Base-by-base conservation (phyloP, 768 basidiomycete genomes). In the Hypholoma fasciculare region DNA sequence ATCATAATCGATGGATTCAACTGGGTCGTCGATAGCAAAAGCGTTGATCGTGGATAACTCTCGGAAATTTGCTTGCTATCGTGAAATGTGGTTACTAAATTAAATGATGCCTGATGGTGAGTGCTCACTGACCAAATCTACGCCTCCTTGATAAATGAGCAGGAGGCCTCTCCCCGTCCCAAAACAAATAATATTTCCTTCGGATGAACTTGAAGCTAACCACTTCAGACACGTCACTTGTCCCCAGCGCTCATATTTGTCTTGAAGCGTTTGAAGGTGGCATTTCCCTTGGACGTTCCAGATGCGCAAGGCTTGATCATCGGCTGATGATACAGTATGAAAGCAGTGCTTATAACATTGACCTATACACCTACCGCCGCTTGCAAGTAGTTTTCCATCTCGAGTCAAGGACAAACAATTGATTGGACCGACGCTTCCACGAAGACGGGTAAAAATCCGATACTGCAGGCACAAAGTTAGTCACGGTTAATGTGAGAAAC, bases 291-390 rank as follows among this genome's bases (percentile, higher is more conserved):
- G 12, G 19, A 59, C 13, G 13, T 54, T 52, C 58, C 58, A 59
- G n/a, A 59, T 49, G 12, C 38, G 52, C 5, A 59, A 7, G 4
- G 12, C 37, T 36, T 59, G 34, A 30, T 59, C 47, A 26, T 59
- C 58, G 5, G 52, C n/a, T n/a, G n/a, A n/a, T n/a, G n/a, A n/a
- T n/a, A n/a, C n/a, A n/a, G n/a, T n/a, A n/a, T n/a, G n/a, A n/a
- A n/a, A n/a, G n/a, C n/a, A n/a, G n/a, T n/a, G n/a, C n/a, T n/a
- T n/a, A n/a, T n/a, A n/a, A n/a, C n/a, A n/a, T n/a, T n/a, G n/a
- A n/a, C n/a, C n/a, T n/a, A n/a, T n/a, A n/a, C 37, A 58, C 42
- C n/a, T 23, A 58, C 58, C 52, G 11, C 58, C 58, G 23, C 58
- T 54, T 9, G 58, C 58, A 3, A 59, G 47, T n/a, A 49, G 43